Percentiles rank a stretch among this genome's conserved stretches.
Conservation (phyloP, 306 rosid genomes). For the Neltuma alba region DNA sequence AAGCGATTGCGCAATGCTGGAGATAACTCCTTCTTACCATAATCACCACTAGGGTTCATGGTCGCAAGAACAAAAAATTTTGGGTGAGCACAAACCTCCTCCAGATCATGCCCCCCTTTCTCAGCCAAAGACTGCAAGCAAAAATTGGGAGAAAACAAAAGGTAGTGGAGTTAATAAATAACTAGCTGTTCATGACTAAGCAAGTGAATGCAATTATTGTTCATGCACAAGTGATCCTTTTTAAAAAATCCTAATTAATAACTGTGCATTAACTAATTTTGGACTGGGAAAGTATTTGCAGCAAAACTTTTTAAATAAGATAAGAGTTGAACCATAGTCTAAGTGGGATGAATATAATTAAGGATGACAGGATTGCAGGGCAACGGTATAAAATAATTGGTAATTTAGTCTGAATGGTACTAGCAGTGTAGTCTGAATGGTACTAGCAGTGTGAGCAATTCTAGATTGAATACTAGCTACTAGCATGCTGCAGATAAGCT, state of each 20-base stretch:
- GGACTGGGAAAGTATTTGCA: neutral
- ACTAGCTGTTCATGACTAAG: constrained; percentile 9
- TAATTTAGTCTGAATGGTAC: neutral
- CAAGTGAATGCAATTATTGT: neutral
- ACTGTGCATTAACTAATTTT: neutral
- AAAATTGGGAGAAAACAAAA: constrained; percentile 1
- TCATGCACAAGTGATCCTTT: neutral
- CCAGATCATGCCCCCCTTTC: constrained; percentile 85
- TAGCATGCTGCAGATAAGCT: neutral
- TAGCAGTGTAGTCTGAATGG: neutral
- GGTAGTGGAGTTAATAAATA: neutral
- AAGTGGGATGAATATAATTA: neutral
- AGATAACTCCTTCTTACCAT: constrained; percentile 90
- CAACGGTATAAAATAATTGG: neutral
- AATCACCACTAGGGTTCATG: constrained; percentile 99
- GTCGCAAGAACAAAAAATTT: constrained; percentile 87
- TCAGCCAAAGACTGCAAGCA: constrained; percentile 78
- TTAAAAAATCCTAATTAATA: neutral
- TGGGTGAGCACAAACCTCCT: constrained; percentile 67
- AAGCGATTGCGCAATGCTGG: constrained; percentile 95
- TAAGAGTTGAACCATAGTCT: neutral
- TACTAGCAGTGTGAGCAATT: neutral
- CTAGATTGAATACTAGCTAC: neutral
- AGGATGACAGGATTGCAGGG: neutral
- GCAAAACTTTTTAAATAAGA: neutral